Conservation (phyloP, 106 monocot species). For the Allium sativum region DNA sequence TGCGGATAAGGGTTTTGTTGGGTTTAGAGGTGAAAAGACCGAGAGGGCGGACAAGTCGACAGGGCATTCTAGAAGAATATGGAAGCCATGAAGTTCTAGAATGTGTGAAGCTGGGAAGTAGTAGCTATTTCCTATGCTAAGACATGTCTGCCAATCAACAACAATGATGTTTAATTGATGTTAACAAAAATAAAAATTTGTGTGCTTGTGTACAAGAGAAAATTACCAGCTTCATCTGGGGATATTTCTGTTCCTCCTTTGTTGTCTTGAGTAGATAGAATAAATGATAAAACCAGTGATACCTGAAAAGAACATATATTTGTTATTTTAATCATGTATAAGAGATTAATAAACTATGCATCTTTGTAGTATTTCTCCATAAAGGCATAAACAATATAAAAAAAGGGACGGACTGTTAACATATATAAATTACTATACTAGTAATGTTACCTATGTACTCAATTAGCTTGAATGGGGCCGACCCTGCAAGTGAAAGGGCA, state of each 20-base stretch:
- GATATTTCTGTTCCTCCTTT: not conserved
- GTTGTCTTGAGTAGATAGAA: too few relatives aligned
- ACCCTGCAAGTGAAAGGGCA: too few relatives aligned
- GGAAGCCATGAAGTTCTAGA: constrained; percentile 53
- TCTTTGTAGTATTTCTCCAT: too few relatives aligned
- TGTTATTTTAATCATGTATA: too few relatives aligned
- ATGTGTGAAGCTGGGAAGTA: constrained; percentile 67
- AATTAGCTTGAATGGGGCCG: too few relatives aligned
- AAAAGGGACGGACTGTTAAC: too few relatives aligned
- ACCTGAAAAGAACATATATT: too few relatives aligned
- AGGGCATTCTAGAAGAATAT: constrained; percentile 85
- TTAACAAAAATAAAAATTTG: not conserved
- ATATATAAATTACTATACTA: too few relatives aligned
- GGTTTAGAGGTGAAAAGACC: constrained; percentile 45
- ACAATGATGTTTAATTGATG: not conserved
- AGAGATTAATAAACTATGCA: too few relatives aligned
- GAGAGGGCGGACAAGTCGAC: constrained; percentile 79
- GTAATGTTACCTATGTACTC: too few relatives aligned
- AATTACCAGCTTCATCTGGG: not conserved
- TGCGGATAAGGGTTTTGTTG: not conserved
- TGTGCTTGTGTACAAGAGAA: not conserved
- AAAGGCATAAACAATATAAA: too few relatives aligned
- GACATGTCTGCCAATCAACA: constrained; percentile 35
- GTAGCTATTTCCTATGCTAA: constrained; percentile 58
- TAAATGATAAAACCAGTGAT: too few relatives aligned